Percentiles rank a stretch among this genome's conserved stretches.
These are phyloP conservation scores for Quercus mongolica DNA, from an alignment of 306 rosid genomes.

Conservation along the genomic window DNA sequence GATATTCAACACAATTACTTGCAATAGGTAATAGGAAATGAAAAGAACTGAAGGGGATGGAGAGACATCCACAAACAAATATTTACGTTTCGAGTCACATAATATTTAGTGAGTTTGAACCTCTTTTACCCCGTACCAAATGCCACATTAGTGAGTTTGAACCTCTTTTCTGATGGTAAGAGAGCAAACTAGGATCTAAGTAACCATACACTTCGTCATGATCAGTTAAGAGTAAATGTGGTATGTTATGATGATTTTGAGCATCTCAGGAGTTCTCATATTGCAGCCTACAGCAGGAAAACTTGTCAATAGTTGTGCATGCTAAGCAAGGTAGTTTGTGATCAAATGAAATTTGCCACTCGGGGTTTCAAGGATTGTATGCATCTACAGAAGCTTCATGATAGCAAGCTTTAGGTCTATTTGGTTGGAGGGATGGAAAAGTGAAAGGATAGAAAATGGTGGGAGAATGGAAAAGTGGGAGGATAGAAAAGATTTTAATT, in stretches of 20 bases:
- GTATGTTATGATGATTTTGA: not conserved
- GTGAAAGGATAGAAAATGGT: too few relatives aligned
- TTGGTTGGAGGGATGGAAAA: too few relatives aligned
- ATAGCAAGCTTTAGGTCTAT: not conserved
- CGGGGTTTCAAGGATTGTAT: too few relatives aligned
- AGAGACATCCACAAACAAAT: not conserved
- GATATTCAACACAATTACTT: not conserved
- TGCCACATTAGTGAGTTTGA: not conserved
- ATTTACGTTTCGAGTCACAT: not conserved
- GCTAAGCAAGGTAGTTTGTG: not conserved
- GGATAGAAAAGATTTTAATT: too few relatives aligned
- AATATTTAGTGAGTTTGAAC: too few relatives aligned
- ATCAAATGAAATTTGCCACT: too few relatives aligned
- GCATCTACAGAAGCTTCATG: not conserved
- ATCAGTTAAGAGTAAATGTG: too few relatives aligned
- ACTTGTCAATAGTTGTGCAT: not conserved
- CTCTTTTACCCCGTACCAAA: too few relatives aligned
- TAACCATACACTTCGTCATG: not conserved
- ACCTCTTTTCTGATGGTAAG: too few relatives aligned
- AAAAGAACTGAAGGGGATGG: not conserved
- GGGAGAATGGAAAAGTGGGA: too few relatives aligned
- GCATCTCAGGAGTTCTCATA: not conserved
- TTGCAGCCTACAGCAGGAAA: not conserved
- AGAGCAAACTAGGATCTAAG: not conserved
- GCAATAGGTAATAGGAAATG: not conserved